Conservation (phyloP, 2,329 filamentous ascomycete genomes). For the Sporothrix schenckii region DNA sequence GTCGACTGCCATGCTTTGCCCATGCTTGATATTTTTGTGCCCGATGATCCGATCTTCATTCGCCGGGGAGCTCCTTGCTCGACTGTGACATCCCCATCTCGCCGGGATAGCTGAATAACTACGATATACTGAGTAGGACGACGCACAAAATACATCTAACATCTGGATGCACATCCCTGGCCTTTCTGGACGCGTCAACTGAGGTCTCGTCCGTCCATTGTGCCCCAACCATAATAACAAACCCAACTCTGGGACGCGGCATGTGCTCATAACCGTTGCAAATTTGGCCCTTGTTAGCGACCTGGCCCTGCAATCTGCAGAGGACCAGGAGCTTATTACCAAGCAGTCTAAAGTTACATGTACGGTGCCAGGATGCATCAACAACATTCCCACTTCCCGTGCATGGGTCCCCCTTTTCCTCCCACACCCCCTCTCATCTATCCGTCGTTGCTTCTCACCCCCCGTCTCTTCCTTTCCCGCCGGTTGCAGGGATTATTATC, state of each 20-base stretch:
- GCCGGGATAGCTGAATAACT: too few relatives aligned
- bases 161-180: neutral
- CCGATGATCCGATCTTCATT: conserved; percentile 17
- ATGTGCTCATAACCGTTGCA: conserved; percentile 14
- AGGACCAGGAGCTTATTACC: conserved; percentile 6
- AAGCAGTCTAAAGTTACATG: neutral
- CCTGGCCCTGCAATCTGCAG: conserved; percentile 19
- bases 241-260: neutral
- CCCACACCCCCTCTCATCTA: neutral
- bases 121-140: too few relatives aligned
- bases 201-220: conserved; percentile 17
- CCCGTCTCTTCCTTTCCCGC: neutral
- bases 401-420: conserved; percentile 3
- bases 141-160: neutral
- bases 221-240: conserved; percentile 3
- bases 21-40: neutral
- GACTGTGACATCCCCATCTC: neutral
- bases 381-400: conserved; percentile 16
- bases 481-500: conserved; percentile 7
- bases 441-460: neutral
- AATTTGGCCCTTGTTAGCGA: neutral
- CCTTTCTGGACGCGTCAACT: conserved; percentile 13
- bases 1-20: neutral
- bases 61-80: conserved; percentile 18
- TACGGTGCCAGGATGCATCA: neutral